Percentiles rank a stretch among this genome's conserved stretches.
Evolutionary conservation across 2,329 filamentous ascomycete species (phyloP).

Genomic region (Botrytis porri): DNA sequence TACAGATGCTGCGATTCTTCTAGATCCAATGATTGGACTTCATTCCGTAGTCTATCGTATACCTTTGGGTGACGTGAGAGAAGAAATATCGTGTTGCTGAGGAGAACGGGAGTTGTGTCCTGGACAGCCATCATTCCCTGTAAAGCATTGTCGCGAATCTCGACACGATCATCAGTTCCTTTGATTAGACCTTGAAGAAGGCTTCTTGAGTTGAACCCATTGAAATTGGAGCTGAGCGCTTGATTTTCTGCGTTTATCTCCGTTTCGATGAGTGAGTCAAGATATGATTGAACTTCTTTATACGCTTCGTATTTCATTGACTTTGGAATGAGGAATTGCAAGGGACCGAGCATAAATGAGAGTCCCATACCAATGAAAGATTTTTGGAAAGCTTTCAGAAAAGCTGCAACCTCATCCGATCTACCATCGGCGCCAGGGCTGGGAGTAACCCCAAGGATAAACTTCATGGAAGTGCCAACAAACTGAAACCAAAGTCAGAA

Average conservation of each 20-base stretch:
- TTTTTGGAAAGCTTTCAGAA: constrained; percentile 6
- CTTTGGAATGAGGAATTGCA: constrained; percentile 4
- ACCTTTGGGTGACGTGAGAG: background rate
- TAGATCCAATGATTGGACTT: background rate
- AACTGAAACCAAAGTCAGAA: background rate
- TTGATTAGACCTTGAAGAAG: background rate
- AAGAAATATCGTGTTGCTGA: constrained; percentile 13
- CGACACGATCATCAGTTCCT: background rate
- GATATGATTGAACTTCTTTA: constrained; percentile 5
- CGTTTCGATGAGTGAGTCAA: constrained; percentile 9
- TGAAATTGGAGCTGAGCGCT: too few species aligned
- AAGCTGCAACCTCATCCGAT: background rate
- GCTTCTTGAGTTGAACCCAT: background rate
- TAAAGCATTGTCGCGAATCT: constrained; percentile 14
- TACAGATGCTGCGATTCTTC: background rate
- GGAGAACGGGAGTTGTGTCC: background rate
- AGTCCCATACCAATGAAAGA: constrained; percentile 11
- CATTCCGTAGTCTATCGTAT: background rate
- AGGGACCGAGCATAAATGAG: constrained; percentile 7
- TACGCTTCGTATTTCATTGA: background rate
- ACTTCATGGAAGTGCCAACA: constrained; percentile 4
- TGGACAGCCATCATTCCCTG: constrained; percentile 8
- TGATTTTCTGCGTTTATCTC: background rate
- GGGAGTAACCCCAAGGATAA: background rate
- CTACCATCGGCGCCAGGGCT: background rate